Evolutionary conservation across 176 grass and related monocot species (phyloP).

Genomic region (Cenchrus americanus): DNA sequence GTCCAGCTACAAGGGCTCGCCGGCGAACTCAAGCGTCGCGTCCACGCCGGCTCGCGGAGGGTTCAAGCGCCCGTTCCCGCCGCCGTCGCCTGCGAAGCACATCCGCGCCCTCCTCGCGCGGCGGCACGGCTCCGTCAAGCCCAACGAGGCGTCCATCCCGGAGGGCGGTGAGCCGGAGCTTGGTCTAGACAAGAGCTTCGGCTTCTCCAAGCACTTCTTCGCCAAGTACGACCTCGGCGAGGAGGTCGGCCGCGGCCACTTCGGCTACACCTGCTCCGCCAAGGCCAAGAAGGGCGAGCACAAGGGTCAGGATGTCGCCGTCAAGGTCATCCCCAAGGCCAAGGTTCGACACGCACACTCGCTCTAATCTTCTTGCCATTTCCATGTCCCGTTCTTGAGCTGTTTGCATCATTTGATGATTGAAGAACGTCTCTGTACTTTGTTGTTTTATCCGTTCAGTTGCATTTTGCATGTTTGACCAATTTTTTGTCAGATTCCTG

Average conservation of each 20-base stretch:
- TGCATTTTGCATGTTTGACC: constrained; percentile 45
- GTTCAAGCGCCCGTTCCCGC: constrained; percentile 93
- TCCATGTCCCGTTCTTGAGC: constrained; percentile 25
- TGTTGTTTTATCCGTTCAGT: not conserved
- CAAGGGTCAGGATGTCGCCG: constrained; percentile 93
- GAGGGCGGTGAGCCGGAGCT: constrained; percentile 85
- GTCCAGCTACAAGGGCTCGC: constrained; percentile 87
- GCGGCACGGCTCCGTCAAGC: constrained; percentile 90
- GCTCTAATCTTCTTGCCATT: constrained; percentile 8
- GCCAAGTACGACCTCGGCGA: constrained; percentile 93
- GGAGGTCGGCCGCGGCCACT: constrained; percentile 95
- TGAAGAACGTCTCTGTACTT: constrained; percentile 27
- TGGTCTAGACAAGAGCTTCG: constrained; percentile 93
- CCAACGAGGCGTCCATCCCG: constrained; percentile 92
- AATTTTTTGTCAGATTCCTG: constrained; percentile 28
- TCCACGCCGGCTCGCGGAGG: constrained; percentile 72
- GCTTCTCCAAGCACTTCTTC: constrained; percentile 96
- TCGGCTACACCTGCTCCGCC: constrained; percentile 89
- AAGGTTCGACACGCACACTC: constrained; percentile 60
- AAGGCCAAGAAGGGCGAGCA: constrained; percentile 98
- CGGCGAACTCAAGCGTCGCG: constrained; percentile 87
- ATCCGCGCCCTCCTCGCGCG: constrained; percentile 91
- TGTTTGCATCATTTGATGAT: constrained; percentile 38
- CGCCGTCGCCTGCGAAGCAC: constrained; percentile 98
- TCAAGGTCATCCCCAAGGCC: constrained; percentile 97